phyloP scores from a whole-genome alignment of 2,329 filamentous ascomycete species.

The Cordyceps tenuipes region DNA sequence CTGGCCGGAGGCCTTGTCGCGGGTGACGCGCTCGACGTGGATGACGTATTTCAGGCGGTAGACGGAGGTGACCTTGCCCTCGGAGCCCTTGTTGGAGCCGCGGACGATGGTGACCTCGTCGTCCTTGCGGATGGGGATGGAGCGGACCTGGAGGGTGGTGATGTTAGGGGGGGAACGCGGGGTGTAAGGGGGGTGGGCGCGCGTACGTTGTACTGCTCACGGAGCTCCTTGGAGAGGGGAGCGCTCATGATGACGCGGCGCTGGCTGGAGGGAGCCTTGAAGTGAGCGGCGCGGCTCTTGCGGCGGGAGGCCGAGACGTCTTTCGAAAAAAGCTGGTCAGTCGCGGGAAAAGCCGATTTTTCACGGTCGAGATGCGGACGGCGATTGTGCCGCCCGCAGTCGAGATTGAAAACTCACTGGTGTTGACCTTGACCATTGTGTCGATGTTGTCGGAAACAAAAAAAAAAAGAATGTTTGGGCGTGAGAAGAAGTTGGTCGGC shows the following conservation, averaged over 20 bases:
- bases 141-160: constrained; percentile 60
- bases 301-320: constrained; percentile 72
- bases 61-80: constrained; percentile 96
- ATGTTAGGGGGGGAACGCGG: neutral
- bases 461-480: constrained; percentile 10
- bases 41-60: constrained; percentile 98
- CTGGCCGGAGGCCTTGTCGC: constrained; percentile 97
- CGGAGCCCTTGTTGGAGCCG: constrained; percentile 91
- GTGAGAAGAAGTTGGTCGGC: constrained; percentile 18
- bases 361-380: too few relatives aligned
- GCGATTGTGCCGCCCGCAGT: neutral
- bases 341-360: neutral
- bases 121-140: constrained; percentile 95
- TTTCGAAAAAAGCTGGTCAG: constrained; percentile 21
- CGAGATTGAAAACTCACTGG: constrained; percentile 33
- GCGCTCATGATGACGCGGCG: constrained; percentile 97
- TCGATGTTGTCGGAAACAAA: constrained; percentile 21
- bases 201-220: constrained; percentile 96
- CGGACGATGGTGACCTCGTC: constrained; percentile 91
- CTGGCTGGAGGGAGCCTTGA: constrained; percentile 86
- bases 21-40: constrained; percentile 92
- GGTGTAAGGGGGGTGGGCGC: neutral
- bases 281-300: constrained; percentile 99
- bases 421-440: constrained; percentile 67
- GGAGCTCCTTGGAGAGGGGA: constrained; percentile 90